phyloP scores from a whole-genome alignment of 2,329 filamentous ascomycete species.

The Alternaria triticina region DNA sequence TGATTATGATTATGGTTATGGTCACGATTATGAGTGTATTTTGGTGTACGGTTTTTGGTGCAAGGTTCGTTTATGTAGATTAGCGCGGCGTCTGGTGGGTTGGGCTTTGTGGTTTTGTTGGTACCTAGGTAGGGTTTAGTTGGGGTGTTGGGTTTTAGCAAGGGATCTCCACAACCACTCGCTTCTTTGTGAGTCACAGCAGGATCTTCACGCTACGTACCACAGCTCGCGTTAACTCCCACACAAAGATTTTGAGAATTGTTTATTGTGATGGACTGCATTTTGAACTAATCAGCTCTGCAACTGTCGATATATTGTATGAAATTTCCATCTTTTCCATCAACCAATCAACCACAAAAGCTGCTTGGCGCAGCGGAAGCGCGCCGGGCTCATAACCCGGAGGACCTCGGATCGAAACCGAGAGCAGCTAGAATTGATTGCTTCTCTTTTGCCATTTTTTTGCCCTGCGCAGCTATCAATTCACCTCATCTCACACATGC shows the following conservation, averaged over 20 bases:
- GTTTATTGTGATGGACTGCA: too few relatives aligned
- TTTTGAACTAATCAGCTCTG: too few relatives aligned
- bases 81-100: slow-evolving; percentile 2
- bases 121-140: background rate
- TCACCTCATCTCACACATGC: too few relatives aligned
- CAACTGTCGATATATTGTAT: too few relatives aligned
- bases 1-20: background rate
- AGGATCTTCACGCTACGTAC: background rate
- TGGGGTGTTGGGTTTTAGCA: background rate
- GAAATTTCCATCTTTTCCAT: background rate
- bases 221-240: background rate
- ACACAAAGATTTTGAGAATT: background rate
- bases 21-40: background rate
- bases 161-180: background rate
- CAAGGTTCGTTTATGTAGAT: background rate
- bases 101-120: background rate
- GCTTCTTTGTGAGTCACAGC: background rate
- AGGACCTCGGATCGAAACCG: slow-evolving; percentile 38
- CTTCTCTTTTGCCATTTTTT: slow-evolving; percentile 7
- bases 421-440: slow-evolving; percentile 22
- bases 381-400: slow-evolving; percentile 48
- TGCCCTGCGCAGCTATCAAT: too few relatives aligned
- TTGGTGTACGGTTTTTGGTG: background rate
- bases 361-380: slow-evolving; percentile 46
- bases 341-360: slow-evolving; percentile 25